These are phyloP conservation scores for Claviceps sp. DNA, from an alignment of 2,329 filamentous ascomycete species.

Conservation along the genomic window DNA sequence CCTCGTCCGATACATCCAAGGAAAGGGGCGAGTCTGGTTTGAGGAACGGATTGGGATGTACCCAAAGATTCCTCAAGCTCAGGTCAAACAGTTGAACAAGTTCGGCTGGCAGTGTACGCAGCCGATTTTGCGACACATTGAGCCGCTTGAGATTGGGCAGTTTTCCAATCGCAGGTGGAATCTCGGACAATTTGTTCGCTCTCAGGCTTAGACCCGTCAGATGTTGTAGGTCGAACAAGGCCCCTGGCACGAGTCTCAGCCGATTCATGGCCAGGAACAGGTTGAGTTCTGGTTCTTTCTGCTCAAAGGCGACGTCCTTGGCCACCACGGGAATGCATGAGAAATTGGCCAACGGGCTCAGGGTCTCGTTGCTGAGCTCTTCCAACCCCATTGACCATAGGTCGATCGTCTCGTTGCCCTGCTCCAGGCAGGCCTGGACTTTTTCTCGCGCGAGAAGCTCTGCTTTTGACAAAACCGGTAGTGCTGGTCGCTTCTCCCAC, in stretches of 20 bases:
- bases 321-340: constrained; percentile 39
- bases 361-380: constrained; percentile 39
- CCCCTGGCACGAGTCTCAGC: constrained; percentile 41
- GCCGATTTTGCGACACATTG: constrained; percentile 51
- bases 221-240: constrained; percentile 47
- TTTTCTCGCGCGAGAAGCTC: constrained; percentile 31
- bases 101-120: constrained; percentile 49
- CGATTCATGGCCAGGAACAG: constrained; percentile 49
- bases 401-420: constrained; percentile 46
- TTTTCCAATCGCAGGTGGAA: constrained; percentile 46
- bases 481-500: constrained; percentile 17
- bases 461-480: constrained; percentile 20
- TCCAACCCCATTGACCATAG: constrained; percentile 44
- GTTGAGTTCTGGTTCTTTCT: constrained; percentile 44
- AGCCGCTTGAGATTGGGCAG: constrained; percentile 46
- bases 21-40: constrained; percentile 18
- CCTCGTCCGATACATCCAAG: constrained; percentile 3
- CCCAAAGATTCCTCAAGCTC: constrained; percentile 36
- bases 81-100: constrained; percentile 41
- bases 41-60: constrained; percentile 52
- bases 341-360: constrained; percentile 43
- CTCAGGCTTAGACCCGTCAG: constrained; percentile 54
- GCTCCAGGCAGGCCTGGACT: constrained; percentile 42
- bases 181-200: constrained; percentile 45
- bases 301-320: constrained; percentile 44